A percentile compares a stretch with the other conserved stretches of the same genome.
These are phyloP conservation scores for Ophiostoma sp. DNA, from an alignment of 2,329 filamentous ascomycete species.

Conservation along the genomic window DNA sequence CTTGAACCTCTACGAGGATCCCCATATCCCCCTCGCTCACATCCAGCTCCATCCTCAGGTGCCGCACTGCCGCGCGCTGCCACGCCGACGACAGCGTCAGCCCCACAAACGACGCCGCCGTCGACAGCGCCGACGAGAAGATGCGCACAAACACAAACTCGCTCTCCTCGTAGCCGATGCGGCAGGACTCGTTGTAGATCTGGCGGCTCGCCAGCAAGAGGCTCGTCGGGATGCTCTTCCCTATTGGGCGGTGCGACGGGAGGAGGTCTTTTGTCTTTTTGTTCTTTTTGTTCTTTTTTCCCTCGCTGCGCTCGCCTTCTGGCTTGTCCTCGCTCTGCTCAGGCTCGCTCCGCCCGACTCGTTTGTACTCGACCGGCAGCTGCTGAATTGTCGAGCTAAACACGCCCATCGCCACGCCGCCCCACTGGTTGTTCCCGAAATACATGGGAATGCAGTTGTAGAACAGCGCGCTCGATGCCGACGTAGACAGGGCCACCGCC, in stretches of 20 bases:
- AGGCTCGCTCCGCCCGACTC: too few relatives aligned
- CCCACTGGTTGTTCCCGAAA: not conserved
- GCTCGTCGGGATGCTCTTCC: conserved; percentile 37
- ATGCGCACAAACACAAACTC: conserved; percentile 46
- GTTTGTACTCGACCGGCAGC: not conserved
- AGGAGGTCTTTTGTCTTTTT: conserved; percentile 26
- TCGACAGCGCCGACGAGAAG: conserved; percentile 43
- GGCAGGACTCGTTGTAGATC: conserved; percentile 41
- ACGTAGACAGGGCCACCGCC: not conserved
- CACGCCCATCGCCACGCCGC: not conserved
- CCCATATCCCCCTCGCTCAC: conserved; percentile 38
- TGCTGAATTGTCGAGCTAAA: not conserved
- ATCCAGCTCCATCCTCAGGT: conserved; percentile 42
- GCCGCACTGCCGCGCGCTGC: conserved; percentile 41
- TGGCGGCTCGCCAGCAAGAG: conserved; percentile 39
- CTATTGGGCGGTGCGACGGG: conserved; percentile 36
- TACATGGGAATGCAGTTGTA: not conserved
- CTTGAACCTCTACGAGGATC: not conserved
- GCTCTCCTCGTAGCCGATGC: conserved; percentile 40
- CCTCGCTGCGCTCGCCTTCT: not conserved
- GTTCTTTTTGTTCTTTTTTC: not conserved
- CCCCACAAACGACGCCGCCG: conserved; percentile 36
- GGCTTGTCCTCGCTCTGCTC: too few relatives aligned
- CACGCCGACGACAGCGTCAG: conserved; percentile 31
- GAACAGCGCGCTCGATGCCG: not conserved